Evolutionary conservation across 371 early-diverging fungal species (phyloP), one percentile per base, ranked within the genome.

Genomic region (Mortierella sp.): DNA sequence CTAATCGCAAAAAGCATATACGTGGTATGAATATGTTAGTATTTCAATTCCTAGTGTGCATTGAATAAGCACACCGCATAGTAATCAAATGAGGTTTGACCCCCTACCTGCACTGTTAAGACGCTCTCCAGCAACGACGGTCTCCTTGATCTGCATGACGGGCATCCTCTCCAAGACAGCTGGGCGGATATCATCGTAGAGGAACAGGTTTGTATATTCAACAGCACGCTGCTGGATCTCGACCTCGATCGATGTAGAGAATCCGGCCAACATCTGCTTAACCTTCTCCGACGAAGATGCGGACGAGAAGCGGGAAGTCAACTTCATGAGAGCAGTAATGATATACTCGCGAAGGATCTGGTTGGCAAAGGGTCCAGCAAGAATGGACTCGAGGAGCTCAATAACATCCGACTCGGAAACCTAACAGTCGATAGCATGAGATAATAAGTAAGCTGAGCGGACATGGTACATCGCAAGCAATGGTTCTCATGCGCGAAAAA

Each of bases 121-220:
- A 54, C 80, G 75, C 76, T 80, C 77, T 44, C 79, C 88, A 32
- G 78, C 80, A 65, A 87, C 79, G 41, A 87, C 75, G 3, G 86
- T 86, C 63, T 87, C 89, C 49, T 79, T 89, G 71, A 80, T 83
- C 84, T 98, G 97, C 54, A 97, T 95, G 27, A 96, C 94, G 14
- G 99, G 99, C 96, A 99, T 97, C 68, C 96, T 94, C 78, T 99
- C 99, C 71, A 98, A 87, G 4, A 99, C 92, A 46, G 97, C 98
- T 24, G 94, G 91, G 35, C 98, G 94, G 72, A 96, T 94, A 21
- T 85, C 84, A 41, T 94, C 94, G 63, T 94, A 92, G 35, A 94
- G 94, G 74, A 97, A 94, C 14, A 99, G 90, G 63, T 94, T 93
- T 51, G 91, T 91, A 85, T 93, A 98, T 89, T 99, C 99, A 12